A percentile compares a stretch with the other conserved stretches of the same genome.
phyloP scores from a whole-genome alignment of 148 eudicot genomes.

The Polygonum maritimum region DNA sequence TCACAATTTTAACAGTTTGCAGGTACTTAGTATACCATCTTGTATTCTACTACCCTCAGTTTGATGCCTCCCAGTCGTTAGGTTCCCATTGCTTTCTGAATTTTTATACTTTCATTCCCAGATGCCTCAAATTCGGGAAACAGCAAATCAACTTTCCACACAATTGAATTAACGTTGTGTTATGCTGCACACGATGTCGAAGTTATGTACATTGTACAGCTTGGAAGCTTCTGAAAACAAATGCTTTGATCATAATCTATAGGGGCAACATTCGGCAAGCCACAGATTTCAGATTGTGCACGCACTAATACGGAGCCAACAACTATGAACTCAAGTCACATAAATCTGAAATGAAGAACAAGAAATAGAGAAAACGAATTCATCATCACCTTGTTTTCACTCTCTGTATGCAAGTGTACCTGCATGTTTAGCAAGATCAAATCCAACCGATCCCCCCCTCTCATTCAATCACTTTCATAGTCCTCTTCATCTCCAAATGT shows the following conservation, averaged over 20 bases:
- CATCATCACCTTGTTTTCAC: conserved; percentile 4
- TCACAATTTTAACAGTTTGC: too few species aligned
- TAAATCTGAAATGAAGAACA: neutral
- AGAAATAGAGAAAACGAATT: neutral
- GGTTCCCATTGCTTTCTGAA: too few species aligned
- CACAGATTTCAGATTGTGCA: neutral
- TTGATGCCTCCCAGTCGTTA: too few species aligned
- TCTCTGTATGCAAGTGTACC: conserved; percentile 11
- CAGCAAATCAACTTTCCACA: neutral
- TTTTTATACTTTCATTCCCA: too few species aligned
- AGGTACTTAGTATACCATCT: too few species aligned
- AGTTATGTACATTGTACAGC: conserved; percentile 7
- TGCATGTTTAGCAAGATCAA: neutral
- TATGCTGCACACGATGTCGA: conserved; percentile 3
- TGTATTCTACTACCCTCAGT: too few species aligned
- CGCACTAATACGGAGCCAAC: neutral
- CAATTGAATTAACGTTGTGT: neutral
- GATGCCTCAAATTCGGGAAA: neutral
- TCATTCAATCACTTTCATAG: conserved; percentile 57
- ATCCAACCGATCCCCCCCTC: neutral
- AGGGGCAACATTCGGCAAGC: neutral
- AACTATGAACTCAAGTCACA: neutral
- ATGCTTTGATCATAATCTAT: neutral
- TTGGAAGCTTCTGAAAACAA: neutral
- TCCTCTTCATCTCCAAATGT: conserved; percentile 95